Conservation (phyloP, 306 rosid genomes). For the Vigna mungo region DNA sequence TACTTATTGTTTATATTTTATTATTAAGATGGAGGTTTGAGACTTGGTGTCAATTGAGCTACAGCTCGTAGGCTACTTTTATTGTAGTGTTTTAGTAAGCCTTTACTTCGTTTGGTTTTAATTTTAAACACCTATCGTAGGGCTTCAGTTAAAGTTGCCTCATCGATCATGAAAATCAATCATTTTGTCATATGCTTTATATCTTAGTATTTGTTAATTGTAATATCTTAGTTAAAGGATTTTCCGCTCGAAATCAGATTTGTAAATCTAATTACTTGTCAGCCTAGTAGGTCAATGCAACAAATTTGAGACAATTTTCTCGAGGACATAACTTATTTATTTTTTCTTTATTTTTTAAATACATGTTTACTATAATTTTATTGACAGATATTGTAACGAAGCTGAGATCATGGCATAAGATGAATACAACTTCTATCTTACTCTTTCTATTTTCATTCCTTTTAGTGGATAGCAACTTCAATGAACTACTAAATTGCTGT, state of each 20-base stretch:
- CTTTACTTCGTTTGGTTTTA: neutral
- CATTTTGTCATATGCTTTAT: neutral
- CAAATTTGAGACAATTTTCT: constrained; percentile 20
- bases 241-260: neutral
- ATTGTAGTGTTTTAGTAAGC: neutral
- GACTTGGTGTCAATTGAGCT: neutral
- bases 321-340: constrained; percentile 12
- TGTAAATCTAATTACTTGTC: neutral
- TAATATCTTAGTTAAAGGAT: constrained; percentile 2
- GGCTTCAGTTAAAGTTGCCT: constrained; percentile 17
- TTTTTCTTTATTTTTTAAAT: constrained; percentile 1
- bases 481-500: constrained; percentile 20
- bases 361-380: neutral
- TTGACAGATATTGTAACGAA: neutral
- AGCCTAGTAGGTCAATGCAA: neutral
- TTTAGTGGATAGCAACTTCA: constrained; percentile 11
- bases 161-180: neutral
- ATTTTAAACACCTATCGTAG: constrained; percentile 11
- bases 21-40: neutral
- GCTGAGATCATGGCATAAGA: neutral
- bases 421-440: neutral
- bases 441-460: constrained; percentile 4
- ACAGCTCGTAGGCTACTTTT: neutral
- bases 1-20: neutral
- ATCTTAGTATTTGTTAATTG: neutral